These are phyloP conservation scores for Panellus pusillus DNA, from an alignment of 768 basidiomycete species.

Conservation along the genomic window DNA sequence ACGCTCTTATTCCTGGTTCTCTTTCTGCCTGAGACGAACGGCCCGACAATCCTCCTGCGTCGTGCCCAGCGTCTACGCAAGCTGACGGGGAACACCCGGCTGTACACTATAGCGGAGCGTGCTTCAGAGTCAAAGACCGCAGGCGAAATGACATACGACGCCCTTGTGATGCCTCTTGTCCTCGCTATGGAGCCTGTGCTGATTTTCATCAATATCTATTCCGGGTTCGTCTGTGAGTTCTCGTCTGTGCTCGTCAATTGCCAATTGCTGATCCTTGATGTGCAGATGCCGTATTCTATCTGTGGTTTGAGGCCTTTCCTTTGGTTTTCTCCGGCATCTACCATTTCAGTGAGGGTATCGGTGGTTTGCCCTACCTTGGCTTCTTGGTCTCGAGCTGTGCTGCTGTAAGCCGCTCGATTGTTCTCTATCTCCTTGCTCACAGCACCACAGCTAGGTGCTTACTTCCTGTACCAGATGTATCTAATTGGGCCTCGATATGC, in stretches of 20 bases:
- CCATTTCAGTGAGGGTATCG: slow-evolving; percentile 31
- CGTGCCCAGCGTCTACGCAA: slow-evolving; percentile 32
- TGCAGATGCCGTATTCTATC: slow-evolving; percentile 29
- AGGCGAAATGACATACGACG: slow-evolving; percentile 21
- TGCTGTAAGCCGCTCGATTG: neutral
- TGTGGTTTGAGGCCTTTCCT: slow-evolving; percentile 36
- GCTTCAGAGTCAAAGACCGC: slow-evolving; percentile 17
- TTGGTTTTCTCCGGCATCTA: slow-evolving; percentile 34
- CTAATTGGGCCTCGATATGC: slow-evolving; percentile 21
- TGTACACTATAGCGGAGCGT: slow-evolving; percentile 28
- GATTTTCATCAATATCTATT: slow-evolving; percentile 29
- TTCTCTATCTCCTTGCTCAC: neutral
- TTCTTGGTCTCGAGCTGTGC: slow-evolving; percentile 21
- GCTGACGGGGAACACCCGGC: slow-evolving; percentile 27
- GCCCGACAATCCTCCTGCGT: slow-evolving; percentile 28
- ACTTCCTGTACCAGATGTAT: slow-evolving; percentile 23
- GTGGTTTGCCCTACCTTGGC: slow-evolving; percentile 33
- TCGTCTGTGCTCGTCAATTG: neutral
- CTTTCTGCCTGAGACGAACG: slow-evolving; percentile 32
- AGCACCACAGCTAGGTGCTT: neutral
- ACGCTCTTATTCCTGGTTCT: slow-evolving; percentile 27
- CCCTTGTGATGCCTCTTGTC: slow-evolving; percentile 30
- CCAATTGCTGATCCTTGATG: neutral
- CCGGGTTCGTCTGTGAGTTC: slow-evolving; percentile 28
- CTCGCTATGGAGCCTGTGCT: slow-evolving; percentile 33